Conservation (phyloP, 2,329 filamentous ascomycete species). For the Metarhizium rileyi region DNA sequence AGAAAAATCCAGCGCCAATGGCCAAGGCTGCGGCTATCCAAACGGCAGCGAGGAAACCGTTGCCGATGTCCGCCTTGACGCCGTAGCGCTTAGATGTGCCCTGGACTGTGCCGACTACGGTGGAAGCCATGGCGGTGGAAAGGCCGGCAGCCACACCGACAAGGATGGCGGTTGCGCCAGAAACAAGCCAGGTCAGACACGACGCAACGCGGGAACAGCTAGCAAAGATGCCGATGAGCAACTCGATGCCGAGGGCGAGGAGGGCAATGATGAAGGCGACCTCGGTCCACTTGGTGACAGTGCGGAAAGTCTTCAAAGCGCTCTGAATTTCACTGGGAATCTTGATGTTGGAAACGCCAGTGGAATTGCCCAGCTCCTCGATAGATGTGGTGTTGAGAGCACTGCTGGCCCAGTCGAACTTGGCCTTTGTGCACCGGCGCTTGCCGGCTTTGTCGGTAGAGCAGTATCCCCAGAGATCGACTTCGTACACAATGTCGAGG, state of each 20-base stretch:
- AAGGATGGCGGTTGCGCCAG: slow-evolving; percentile 46
- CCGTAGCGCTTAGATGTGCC: slow-evolving; percentile 60
- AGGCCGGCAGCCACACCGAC: slow-evolving; percentile 58
- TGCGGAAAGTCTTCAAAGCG: slow-evolving; percentile 63
- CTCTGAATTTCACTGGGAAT: slow-evolving; percentile 58
- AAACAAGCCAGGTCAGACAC: slow-evolving; percentile 71
- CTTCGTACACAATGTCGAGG: slow-evolving; percentile 67
- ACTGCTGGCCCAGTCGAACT: slow-evolving; percentile 69
- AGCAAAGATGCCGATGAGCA: slow-evolving; percentile 71
- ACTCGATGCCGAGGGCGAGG: slow-evolving; percentile 56
- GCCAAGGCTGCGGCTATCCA: slow-evolving; percentile 78
- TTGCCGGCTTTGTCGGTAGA: slow-evolving; percentile 42
- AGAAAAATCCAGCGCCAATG: slow-evolving; percentile 72
- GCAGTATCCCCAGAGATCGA: slow-evolving; percentile 87
- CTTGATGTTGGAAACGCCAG: slow-evolving; percentile 43
- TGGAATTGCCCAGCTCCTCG: slow-evolving; percentile 38
- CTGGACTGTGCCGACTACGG: slow-evolving; percentile 47
- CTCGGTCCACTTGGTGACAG: slow-evolving; percentile 72
- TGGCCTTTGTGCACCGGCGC: slow-evolving; percentile 58
- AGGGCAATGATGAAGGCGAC: slow-evolving; percentile 70
- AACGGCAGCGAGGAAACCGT: slow-evolving; percentile 56
- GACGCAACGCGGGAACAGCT: slow-evolving; percentile 75
- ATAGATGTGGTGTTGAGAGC: slow-evolving; percentile 54
- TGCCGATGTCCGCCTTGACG: slow-evolving; percentile 57
- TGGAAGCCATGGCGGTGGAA: slow-evolving; percentile 62